Percentiles rank a stretch among this genome's conserved stretches.
These are phyloP conservation scores for Lizonia empirigonia DNA, from an alignment of 2,329 filamentous ascomycete species.

Conservation along the genomic window DNA sequence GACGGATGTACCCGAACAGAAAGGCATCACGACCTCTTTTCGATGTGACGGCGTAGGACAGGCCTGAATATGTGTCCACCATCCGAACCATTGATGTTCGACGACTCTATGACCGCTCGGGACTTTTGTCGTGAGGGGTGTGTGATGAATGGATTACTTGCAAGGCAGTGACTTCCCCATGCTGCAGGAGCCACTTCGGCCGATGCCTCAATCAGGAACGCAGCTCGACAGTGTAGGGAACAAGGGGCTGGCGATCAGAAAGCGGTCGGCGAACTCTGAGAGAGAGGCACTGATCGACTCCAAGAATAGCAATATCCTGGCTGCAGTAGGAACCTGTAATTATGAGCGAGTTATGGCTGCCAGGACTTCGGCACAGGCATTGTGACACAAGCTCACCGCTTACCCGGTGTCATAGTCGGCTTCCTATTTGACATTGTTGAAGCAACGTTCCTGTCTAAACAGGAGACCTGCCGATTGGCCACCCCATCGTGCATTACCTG, in stretches of 20 bases:
- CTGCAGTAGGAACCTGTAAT: neutral
- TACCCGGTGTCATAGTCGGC: slow-evolving; percentile 21
- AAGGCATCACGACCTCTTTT: no score
- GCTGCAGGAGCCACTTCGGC: neutral
- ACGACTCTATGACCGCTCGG: no score
- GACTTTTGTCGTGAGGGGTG: no score
- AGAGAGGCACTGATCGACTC: slow-evolving; percentile 3
- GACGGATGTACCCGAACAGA: no score
- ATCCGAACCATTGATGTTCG: no score
- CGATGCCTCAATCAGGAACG: neutral
- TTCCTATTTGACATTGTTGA: slow-evolving; percentile 21
- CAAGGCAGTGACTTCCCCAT: neutral
- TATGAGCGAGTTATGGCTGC: neutral
- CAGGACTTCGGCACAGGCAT: neutral
- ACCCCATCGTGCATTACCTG: neutral
- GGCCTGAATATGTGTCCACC: no score
- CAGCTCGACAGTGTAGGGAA: neutral
- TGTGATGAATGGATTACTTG: neutral
- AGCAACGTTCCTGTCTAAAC: slow-evolving; percentile 18
- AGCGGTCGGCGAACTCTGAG: slow-evolving; percentile 2
- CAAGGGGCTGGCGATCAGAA: neutral
- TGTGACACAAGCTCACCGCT: slow-evolving; percentile 36
- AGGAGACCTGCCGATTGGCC: slow-evolving; percentile 35
- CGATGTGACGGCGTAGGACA: no score
- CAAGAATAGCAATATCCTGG: slow-evolving; percentile 3